A percentile compares a stretch with the other conserved stretches of the same genome.
These are phyloP conservation scores for Dictyostelium brefeldianum DNA, from an alignment of 78 protist genomes.

Conservation along the genomic window DNA sequence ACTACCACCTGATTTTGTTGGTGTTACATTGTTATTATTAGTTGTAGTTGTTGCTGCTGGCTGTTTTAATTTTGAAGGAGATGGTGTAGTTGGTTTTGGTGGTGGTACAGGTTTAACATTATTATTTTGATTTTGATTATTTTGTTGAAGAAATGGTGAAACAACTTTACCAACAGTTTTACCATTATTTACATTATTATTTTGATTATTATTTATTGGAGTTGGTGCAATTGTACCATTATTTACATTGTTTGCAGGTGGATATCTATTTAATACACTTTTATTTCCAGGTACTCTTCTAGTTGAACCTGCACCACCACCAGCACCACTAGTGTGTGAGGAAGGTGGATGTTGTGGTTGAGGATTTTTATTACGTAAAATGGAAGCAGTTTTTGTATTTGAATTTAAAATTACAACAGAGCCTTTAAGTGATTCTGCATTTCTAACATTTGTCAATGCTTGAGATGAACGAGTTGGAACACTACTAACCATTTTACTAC, in stretches of 20 bases:
- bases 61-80: neutral
- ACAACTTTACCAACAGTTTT: neutral
- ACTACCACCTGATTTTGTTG: neutral
- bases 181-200: neutral
- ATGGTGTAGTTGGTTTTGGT: conserved; percentile 13
- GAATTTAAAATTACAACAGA: conserved; percentile 59
- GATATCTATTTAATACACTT: conserved; percentile 38
- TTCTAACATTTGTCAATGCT: neutral
- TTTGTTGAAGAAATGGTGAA: conserved; percentile 30
- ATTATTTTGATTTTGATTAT: neutral
- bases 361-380: conserved; percentile 52
- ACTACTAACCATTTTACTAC: neutral
- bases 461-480: neutral
- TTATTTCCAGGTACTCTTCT: neutral
- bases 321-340: neutral
- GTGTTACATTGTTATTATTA: neutral
- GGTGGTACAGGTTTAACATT: neutral
- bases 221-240: neutral
- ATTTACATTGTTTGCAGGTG: conserved; percentile 9
- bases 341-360: neutral
- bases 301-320: conserved; percentile 4
- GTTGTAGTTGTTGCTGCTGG: neutral
- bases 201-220: neutral
- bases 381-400: conserved; percentile 62
- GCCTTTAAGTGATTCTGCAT: conserved; percentile 60